Base-by-base conservation (phyloP, 345 rosid genomes). In the Syzygium oleosum region DNA sequence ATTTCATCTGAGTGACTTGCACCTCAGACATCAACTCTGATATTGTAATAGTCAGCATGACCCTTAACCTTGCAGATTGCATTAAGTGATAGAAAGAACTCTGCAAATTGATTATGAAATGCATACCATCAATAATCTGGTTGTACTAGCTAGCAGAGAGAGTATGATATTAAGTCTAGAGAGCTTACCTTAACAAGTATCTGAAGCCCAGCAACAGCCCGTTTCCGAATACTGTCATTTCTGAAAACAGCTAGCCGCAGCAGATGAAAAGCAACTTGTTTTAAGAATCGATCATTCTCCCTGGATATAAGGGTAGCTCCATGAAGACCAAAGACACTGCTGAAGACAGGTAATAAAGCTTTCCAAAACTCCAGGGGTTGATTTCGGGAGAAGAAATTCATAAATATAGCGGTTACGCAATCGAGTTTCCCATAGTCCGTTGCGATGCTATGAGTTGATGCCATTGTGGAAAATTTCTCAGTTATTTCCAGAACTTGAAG, bases 211-310 rank as follows among this genome's bases (percentile, higher is more conserved):
- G 95, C 78, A 85, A 98, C 99, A 90, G 99, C 99, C 91, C 98
- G 94, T 95, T 90, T 98, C 92, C 98, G 94, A 88, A 98, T 91
- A 89, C 94, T 98, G 85, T 94, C 99, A 91, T 98, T 98, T 89
- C 98, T 94, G 92, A 96, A 98, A 91, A 98, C 98, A 52, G 93
- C 97, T 88, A 98, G 98, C 79, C 99, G 95, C 89, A 98, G 99
- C 88, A 98, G 99, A 90, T 98, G 99, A 90, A 98, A 96, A 85
- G 99, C 97, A 84, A 95, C 95, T 92, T 98, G 99, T 93, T 98
- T 98, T 91, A 98, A 91, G 94, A 98, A 98, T 65, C 99, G 98
- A 89, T 98, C 99, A 85, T 98, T 98, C 92, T 98, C 99, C 95
- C 99, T 96, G 55, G 99, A 96, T 96, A 98, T 96, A 83, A 98